Evolutionary conservation across 306 rosid species (phyloP).

Genomic region (Cucurbita maxima): DNA sequence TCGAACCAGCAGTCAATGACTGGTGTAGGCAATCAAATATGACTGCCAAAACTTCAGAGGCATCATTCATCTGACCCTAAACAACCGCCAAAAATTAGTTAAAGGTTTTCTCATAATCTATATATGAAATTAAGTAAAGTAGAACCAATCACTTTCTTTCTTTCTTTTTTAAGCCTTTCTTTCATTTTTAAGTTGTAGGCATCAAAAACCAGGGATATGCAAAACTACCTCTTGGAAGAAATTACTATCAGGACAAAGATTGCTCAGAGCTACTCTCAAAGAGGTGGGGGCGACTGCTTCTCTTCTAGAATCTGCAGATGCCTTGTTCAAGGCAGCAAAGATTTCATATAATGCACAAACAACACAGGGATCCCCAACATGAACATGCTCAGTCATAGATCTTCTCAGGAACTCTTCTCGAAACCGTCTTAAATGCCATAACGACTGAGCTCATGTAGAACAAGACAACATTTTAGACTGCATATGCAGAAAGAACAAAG

Average conservation of each 20-base stretch:
- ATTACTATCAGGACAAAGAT: slow-evolving; percentile 68
- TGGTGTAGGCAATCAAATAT: slow-evolving; percentile 85
- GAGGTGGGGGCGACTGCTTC: slow-evolving; percentile 91
- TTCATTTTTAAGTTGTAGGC: not conserved
- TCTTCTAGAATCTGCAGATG: slow-evolving; percentile 44
- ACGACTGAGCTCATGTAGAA: slow-evolving; percentile 46
- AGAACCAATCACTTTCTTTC: not conserved
- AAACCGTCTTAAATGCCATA: slow-evolving; percentile 79
- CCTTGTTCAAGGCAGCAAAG: slow-evolving; percentile 50
- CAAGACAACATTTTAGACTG: slow-evolving; percentile 18
- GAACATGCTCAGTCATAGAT: slow-evolving; percentile 65
- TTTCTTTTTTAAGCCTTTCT: not conserved
- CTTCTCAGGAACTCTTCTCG: slow-evolving; percentile 67
- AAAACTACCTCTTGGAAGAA: slow-evolving; percentile 83
- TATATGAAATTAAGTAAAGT: not conserved
- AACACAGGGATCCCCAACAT: slow-evolving; percentile 88
- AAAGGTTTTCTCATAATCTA: not conserved
- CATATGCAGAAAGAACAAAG: not conserved
- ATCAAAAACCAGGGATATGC: not conserved
- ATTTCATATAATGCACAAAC: slow-evolving; percentile 82
- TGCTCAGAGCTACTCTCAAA: slow-evolving; percentile 87
- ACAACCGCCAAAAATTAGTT: slow-evolving; percentile 10
- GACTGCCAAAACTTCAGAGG: slow-evolving; percentile 86
- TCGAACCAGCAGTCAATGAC: slow-evolving; percentile 47
- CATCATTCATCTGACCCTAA: slow-evolving; percentile 99